Percentiles rank a stretch among this genome's conserved stretches.
These are phyloP conservation scores for Nepenthes mirabilis DNA, from an alignment of 148 eudicot species.

Conservation along the genomic window DNA sequence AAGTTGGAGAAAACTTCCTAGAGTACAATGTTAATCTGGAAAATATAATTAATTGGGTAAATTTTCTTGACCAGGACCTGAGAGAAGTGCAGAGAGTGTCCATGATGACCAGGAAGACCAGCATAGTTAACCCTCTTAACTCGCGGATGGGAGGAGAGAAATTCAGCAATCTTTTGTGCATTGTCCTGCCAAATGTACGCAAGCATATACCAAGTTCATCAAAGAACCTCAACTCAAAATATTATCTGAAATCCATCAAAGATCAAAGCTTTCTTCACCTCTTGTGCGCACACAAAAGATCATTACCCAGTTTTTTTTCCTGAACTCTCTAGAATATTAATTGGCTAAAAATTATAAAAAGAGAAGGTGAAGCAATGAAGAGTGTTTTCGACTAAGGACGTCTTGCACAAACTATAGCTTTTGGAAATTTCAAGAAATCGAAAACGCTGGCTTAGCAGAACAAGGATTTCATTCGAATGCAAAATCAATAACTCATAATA, in stretches of 20 bases:
- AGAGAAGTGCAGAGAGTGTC: slow-evolving; percentile 73
- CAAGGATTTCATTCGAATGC: too few relatives aligned
- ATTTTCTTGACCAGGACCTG: slow-evolving; percentile 38
- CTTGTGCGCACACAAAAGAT: not conserved
- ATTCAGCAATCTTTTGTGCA: slow-evolving; percentile 94
- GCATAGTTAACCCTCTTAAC: slow-evolving; percentile 88
- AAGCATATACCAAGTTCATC: not conserved
- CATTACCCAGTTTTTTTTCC: too few relatives aligned
- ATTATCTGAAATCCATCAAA: not conserved
- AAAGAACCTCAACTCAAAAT: not conserved
- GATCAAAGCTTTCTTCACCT: not conserved
- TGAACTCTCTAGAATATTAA: too few relatives aligned
- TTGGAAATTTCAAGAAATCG: too few relatives aligned
- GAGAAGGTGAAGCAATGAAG: too few relatives aligned
- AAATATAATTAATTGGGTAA: not conserved
- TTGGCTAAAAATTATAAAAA: too few relatives aligned
- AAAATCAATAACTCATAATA: too few relatives aligned
- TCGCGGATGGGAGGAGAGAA: slow-evolving; percentile 77
- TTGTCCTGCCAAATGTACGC: slow-evolving; percentile 47
- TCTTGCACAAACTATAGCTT: too few relatives aligned
- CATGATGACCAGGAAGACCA: slow-evolving; percentile 87
- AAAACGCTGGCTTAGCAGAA: too few relatives aligned
- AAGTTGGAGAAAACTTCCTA: too few relatives aligned
- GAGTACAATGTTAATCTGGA: not conserved
- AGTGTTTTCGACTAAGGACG: too few relatives aligned